Evolutionary conservation across 73 alveolate genomes (phyloP), one percentile per base, ranked within the genome.

Genomic region (Paramecium caudatum): DNA sequence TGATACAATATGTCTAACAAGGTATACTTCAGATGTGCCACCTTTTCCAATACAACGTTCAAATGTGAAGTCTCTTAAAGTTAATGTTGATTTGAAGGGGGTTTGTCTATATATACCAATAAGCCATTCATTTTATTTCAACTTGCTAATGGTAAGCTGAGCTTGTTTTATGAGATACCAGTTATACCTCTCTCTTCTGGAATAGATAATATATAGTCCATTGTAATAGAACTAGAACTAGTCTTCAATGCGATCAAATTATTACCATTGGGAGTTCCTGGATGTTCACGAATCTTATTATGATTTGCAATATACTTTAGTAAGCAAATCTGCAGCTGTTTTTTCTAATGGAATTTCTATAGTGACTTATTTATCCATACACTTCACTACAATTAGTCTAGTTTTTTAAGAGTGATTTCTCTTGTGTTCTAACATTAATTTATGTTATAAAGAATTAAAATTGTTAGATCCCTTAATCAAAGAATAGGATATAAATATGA

Each of bases 1-100:
- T 36, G 88, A 61, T 45, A 61, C 74, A 15, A 25, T 39, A 84
- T 84, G 92, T 34, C 92, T 65, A 10, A 84, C 92, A 37, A 84
- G 39, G 39, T 61, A 84, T 4, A 84, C 92, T 39, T 84, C 92
- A 10, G 92, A 84, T 33, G 92, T 84, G 4, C 92, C 92, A 13
- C 92, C 92, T 19, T 84, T 84, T 13, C 92, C 92, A 21, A 84
- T 61, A 17, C 92, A 84, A 43, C 62, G 55, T 37, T 61, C 82
- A 43, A 84, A 84, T 27, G 23, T 62, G 47, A 84, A 84, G 27
- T 50, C 92, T 41, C 47, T 34, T 34, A 84, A 37, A 21, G 33
- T 36, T 5, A 84, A 5, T 17, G 9, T 80, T 32, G 62, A 16
- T 15, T 19, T 27, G 6, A 25, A 36, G 15, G 30, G 39, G 25